Base-by-base conservation (phyloP, 345 rosid species). In the Corchorus capsularis region DNA sequence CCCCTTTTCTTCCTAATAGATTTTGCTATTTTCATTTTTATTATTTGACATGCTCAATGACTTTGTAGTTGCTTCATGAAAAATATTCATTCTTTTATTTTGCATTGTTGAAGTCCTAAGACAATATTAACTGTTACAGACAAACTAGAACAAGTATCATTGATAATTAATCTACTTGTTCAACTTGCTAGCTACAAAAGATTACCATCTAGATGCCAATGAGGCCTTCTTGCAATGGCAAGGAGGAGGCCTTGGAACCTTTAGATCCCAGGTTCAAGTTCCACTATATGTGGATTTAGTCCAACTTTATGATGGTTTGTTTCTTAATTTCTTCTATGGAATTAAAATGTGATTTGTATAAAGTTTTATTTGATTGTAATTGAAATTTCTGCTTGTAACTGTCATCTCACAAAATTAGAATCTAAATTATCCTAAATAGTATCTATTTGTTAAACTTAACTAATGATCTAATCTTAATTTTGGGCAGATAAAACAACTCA, bases 401-500 rank as follows among this genome's bases (percentile, higher is more conserved):
- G 43, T 39, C 1, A 39, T 6, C 43, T 39, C 43, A 39, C 2
- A 39, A 0, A 39, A 39, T 39, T 39, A 43, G 68, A 41, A 57
- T 71, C 62, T 46, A 6, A 5, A 17, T 15, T 39, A 7, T 55
- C 39, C 55, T 53, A 53, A 62, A 27, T 69, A 10, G 12, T 22
- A 17, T 37, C 11, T 67, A 49, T 60, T 43, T 56, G 49, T 43
- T 17, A 55, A 20, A 65, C 41, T 47, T 68, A 43, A 27, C 71
- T 79, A 46, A 61, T 12, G 16, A 45, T 56, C 73, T 64, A 66
- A 80, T 61, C 6, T 15, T 5, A 71, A 45, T 54, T 4, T 71
- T 63, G 53, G 64, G 57, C 93, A 91, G 99, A 93, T 95, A 71
- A 93, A 90, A 80, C 90, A 91, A 65, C 84, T 95, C 47, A 85